A percentile compares a stretch with the other conserved stretches of the same genome.
These are phyloP conservation scores for Rhizoclosmatium globosum DNA, from an alignment of 192 early-diverging fungal genomes.

Conservation along the genomic window DNA sequence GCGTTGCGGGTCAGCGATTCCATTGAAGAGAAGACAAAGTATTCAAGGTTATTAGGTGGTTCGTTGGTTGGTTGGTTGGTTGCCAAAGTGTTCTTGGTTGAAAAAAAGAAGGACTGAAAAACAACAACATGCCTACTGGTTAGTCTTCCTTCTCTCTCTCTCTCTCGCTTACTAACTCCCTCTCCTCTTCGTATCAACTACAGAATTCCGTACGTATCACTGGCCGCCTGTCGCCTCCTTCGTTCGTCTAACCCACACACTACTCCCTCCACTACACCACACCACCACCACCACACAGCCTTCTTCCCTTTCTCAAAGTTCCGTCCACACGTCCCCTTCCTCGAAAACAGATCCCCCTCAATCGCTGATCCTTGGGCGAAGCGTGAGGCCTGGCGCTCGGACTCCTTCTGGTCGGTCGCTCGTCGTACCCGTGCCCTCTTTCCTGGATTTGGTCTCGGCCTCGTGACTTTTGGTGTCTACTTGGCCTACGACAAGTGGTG, in stretches of 20 bases:
- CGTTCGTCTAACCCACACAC: not conserved
- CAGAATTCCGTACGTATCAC: slow-evolving; percentile 10
- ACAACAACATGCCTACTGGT: not conserved
- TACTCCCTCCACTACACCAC: not conserved
- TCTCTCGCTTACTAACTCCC: not conserved
- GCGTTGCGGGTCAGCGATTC: not conserved
- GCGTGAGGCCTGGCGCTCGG: slow-evolving; percentile 57
- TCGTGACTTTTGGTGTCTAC: slow-evolving; percentile 48
- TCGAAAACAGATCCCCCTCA: slow-evolving; percentile 18
- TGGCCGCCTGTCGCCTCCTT: not conserved
- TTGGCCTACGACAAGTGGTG: slow-evolving; percentile 58
- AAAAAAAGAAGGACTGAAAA: not conserved
- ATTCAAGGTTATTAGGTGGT: too few relatives aligned
- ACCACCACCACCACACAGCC: too few relatives aligned
- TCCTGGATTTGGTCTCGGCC: slow-evolving; percentile 53
- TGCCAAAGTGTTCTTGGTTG: too few relatives aligned
- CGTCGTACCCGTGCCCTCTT: slow-evolving; percentile 41
- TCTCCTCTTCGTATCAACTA: not conserved
- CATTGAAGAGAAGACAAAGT: too few relatives aligned
- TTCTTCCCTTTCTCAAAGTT: slow-evolving; percentile 35
- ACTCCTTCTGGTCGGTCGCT: slow-evolving; percentile 45
- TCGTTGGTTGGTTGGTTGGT: too few relatives aligned
- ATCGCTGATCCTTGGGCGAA: slow-evolving; percentile 53
- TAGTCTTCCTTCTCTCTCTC: not conserved
- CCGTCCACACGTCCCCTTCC: slow-evolving; percentile 33